Evolutionary conservation across 139 green algal genomes (phyloP).

Genomic region (Chara braunii): DNA sequence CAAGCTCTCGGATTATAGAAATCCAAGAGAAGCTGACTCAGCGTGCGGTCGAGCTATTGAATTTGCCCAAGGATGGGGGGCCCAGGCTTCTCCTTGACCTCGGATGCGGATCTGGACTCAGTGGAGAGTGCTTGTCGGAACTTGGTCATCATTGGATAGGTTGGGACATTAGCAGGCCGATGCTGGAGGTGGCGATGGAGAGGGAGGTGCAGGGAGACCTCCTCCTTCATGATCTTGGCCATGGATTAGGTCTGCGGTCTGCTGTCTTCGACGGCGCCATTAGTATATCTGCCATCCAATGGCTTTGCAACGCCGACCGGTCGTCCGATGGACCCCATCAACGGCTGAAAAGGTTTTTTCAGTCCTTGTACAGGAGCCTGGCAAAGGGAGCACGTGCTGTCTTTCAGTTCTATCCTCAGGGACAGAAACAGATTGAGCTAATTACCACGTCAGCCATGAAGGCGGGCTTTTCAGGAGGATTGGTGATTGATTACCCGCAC

Average conservation of each 20-base stretch:
- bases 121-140: conserved; percentile 59
- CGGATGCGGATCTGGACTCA: conserved; percentile 88
- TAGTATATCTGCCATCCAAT: conserved; percentile 58
- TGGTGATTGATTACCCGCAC: conserved; percentile 96
- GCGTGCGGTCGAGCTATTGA: conserved; percentile 87
- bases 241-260: conserved; percentile 16
- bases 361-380: conserved; percentile 74
- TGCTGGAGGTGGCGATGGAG: conserved; percentile 40
- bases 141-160: conserved; percentile 76
- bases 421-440: conserved; percentile 70
- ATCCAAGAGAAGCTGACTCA: conserved; percentile 75
- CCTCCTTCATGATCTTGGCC: conserved; percentile 35
- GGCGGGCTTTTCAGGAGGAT: conserved; percentile 83
- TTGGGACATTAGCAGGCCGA: conserved; percentile 65
- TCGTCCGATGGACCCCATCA: conserved; percentile 61
- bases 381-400: conserved; percentile 68
- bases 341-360: conserved; percentile 79
- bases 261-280: conserved; percentile 48
- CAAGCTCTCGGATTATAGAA: conserved; percentile 73
- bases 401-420: conserved; percentile 75
- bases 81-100: conserved; percentile 84
- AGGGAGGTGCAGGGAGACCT: conserved; percentile 69
- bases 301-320: conserved; percentile 92
- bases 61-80: conserved; percentile 68
- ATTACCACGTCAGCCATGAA: conserved; percentile 83